Evolutionary conservation across 164 flowering plant species (phyloP).

Genomic region (Tetracentron sinense): DNA sequence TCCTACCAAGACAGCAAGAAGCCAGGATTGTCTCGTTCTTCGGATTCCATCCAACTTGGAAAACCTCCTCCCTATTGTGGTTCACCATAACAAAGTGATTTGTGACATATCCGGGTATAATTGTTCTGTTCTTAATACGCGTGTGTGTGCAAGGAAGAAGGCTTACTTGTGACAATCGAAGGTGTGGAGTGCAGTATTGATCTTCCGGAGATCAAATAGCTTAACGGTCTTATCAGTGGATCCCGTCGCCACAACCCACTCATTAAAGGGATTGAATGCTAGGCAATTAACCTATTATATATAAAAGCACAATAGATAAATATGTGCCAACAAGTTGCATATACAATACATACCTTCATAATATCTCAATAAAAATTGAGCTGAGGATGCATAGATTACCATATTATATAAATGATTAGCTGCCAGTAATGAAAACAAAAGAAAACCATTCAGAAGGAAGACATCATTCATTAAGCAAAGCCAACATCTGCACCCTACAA

Average conservation of each 20-base stretch:
- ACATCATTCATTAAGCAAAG: neutral
- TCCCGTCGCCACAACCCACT: conserved; percentile 97
- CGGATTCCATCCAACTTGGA: conserved; percentile 96
- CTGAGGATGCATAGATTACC: no score
- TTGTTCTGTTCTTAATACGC: no score
- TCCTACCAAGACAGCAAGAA: conserved; percentile 92
- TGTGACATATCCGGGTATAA: neutral
- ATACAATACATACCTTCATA: neutral
- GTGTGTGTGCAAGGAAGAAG: neutral
- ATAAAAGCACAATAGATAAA: neutral
- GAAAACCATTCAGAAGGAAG: neutral
- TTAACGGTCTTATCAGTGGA: conserved; percentile 95
- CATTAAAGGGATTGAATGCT: conserved; percentile 95
- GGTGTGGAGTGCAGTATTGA: conserved; percentile 71
- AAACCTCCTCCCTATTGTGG: conserved; percentile 76
- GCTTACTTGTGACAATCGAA: conserved; percentile 93
- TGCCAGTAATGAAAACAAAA: neutral
- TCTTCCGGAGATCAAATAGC: conserved; percentile 88
- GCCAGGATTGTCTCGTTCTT: conserved; percentile 95
- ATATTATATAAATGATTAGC: no score
- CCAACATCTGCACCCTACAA: neutral
- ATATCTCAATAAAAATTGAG: neutral
- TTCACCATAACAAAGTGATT: neutral
- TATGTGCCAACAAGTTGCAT: conserved; percentile 2
- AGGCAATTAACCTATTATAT: conserved; percentile 84